Evolutionary conservation across 2,329 filamentous ascomycete genomes (phyloP), one percentile per base, ranked within the genome.

Genomic region (Stagonosporopsis chrysanthemi): DNA sequence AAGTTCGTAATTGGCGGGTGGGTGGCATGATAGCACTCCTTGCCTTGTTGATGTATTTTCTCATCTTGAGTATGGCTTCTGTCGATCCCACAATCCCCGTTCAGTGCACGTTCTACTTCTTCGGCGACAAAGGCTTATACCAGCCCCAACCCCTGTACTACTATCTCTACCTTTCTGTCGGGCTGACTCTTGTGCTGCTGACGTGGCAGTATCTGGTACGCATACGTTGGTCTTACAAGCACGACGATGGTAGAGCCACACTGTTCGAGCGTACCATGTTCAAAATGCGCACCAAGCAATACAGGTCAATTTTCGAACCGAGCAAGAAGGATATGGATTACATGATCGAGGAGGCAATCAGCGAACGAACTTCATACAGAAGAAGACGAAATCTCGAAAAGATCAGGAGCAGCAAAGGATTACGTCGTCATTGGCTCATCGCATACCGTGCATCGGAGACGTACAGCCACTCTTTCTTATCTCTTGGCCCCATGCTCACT

Each of bases 401-500:
- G 6, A 53, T 53, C 35, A 46, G 36, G 24, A 46, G 28, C 28
- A 53, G 50, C 22, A 53, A 33, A 40, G 50, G 49, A 15, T 19
- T 58, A 19, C 35, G 28, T 9, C 50, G 50, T 28, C 36, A 53
- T 12, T 53, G 35, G 50, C 50, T 53, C 14, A 46, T 53, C 35
- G 50, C 42, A 19, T 53, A 53, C 26, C 50, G 50, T 3, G 50
- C 54, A 6, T 48, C 39, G 8, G 39, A 58, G 9, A 45, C 39
- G 11, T 64, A 65, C 44, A 36, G 26, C 9, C 28, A 55, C 12
- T 65, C 61, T 0, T 61, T 61, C 19, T 43, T 66, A 15, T 47
- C 58, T n/a, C 33, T 58, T 11, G 54, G 31, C 2, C 53, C 60
- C 6, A 49, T 47, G 23, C 46, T 64, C 6, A 46, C 42, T 6